A percentile compares a stretch with the other conserved stretches of the same genome.
These are phyloP conservation scores for Lactarius trivialis DNA, from an alignment of 768 basidiomycete species.

Conservation along the genomic window DNA sequence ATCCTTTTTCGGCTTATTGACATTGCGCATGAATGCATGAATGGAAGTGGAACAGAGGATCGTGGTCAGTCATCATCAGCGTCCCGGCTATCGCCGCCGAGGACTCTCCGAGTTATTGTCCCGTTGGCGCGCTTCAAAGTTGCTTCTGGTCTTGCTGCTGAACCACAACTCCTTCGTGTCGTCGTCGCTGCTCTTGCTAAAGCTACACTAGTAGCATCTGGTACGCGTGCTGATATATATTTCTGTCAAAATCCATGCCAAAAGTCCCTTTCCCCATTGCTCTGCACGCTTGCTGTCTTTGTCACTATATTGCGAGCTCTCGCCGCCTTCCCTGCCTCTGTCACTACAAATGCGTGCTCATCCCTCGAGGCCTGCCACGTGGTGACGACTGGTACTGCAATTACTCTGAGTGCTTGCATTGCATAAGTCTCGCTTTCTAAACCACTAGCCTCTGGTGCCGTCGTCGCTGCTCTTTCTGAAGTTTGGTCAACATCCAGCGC, in stretches of 20 bases:
- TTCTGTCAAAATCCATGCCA: background rate
- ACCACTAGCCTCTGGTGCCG: no score
- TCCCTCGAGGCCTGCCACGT: background rate
- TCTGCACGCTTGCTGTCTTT: background rate
- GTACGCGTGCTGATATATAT: background rate
- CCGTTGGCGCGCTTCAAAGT: background rate
- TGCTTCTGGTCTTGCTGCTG: background rate
- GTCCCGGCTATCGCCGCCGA: background rate
- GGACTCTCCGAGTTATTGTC: background rate
- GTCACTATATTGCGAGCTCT: background rate
- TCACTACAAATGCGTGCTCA: background rate
- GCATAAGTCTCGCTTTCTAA: background rate
- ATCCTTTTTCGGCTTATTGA: background rate
- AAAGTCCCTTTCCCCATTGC: background rate
- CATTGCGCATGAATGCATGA: background rate
- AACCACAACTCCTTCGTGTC: background rate
- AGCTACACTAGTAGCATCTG: background rate
- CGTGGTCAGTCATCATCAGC: background rate
- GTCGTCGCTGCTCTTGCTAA: background rate
- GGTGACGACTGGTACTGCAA: background rate
- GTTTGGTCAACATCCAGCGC: no score
- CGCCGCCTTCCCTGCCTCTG: background rate
- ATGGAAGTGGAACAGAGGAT: background rate
- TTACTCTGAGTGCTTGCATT: background rate
- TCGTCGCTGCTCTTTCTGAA: no score